These are phyloP conservation scores for Spathaspora passalidarum DNA, from an alignment of 805 yeast species.

Conservation along the genomic window DNA sequence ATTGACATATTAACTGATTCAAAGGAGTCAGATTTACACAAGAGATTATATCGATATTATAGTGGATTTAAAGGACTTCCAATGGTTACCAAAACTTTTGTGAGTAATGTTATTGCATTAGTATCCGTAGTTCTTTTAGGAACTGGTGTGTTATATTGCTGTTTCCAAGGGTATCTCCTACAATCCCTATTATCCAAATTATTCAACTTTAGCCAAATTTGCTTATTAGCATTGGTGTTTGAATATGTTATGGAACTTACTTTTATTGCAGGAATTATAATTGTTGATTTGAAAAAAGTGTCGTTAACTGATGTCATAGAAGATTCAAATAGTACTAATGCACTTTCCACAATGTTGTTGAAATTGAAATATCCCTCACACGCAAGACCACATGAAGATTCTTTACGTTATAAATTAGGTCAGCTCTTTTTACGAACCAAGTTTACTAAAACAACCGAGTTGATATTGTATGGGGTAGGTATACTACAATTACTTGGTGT, in stretches of 20 bases:
- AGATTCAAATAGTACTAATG: slow-evolving; percentile 20
- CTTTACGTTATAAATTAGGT: slow-evolving; percentile 28
- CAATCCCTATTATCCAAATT: slow-evolving; percentile 12
- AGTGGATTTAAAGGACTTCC: slow-evolving; percentile 27
- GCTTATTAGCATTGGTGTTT: slow-evolving; percentile 46
- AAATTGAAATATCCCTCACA: slow-evolving; percentile 10
- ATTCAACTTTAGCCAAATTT: slow-evolving; percentile 5
- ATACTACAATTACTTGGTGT: slow-evolving; percentile 11
- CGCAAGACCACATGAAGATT: slow-evolving; percentile 14
- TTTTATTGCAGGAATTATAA: slow-evolving; percentile 60
- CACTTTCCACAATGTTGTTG: slow-evolving; percentile 22
- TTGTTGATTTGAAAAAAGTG: slow-evolving; percentile 62
- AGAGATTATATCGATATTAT: slow-evolving; percentile 26
- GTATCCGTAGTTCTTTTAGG: slow-evolving; percentile 7
- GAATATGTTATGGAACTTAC: slow-evolving; percentile 64
- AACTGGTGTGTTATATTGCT: slow-evolving; percentile 9
- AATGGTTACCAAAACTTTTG: slow-evolving; percentile 19
- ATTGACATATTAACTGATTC: slow-evolving; percentile 27
- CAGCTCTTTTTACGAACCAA: slow-evolving; percentile 31
- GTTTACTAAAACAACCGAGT: slow-evolving; percentile 7
- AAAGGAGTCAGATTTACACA: slow-evolving; percentile 15
- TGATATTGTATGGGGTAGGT: slow-evolving; percentile 13
- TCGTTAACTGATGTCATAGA: slow-evolving; percentile 55
- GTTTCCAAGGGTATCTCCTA: slow-evolving; percentile 13
- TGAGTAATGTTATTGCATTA: slow-evolving; percentile 16